Evolutionary conservation across 2,329 filamentous ascomycete species (phyloP), one percentile per base, ranked within the genome.

Genomic region (Lecanicillium sp.): DNA sequence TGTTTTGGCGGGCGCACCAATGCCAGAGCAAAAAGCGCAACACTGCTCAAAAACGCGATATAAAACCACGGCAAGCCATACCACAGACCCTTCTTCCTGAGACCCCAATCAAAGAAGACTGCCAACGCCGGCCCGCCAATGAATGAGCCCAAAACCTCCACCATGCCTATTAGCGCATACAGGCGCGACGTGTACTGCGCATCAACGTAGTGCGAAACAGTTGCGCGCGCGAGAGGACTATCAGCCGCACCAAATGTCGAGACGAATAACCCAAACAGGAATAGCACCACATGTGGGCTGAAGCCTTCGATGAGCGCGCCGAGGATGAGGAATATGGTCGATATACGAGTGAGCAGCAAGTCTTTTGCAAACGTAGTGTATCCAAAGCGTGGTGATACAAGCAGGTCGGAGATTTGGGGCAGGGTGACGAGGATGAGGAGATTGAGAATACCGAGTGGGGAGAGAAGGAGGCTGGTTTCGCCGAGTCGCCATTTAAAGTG

Each of bases 401-500:
- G 49, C 12, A 52, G 35, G 12, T 46, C 45, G 0, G 60, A 60
- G 3, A 65, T 25, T 29, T 49, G 53, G 2, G 65, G 64, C 9
- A 68, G 45, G 2, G 49, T 43, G 4, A 47, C 54, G 14, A 69
- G 55, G 22, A 65, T 46, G 27, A 53, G 37, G 25, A 68, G 51
- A 31, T 60, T 58, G 20, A 65, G 52, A 4, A 68, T 34, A 15
- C 64, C 63, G 4, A 64, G 43, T 0, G 64, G 60, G 2, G 64
- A 64, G 7, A 67, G 51, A 20, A 68, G 51, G 39, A 65, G 55
- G 40, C 59, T 64, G 1, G 58, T 60, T 39, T 66, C 54, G 14
- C 59, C 63, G 19, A 69, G 54, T 15, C 49, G 58, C 64, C 64
- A 68, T 35, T 55, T 55, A 33, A 67, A 68, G 41, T 65, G 51